Conservation (phyloP, 371 early-diverging fungal genomes). For the Syncephalis plumigaleata region DNA sequence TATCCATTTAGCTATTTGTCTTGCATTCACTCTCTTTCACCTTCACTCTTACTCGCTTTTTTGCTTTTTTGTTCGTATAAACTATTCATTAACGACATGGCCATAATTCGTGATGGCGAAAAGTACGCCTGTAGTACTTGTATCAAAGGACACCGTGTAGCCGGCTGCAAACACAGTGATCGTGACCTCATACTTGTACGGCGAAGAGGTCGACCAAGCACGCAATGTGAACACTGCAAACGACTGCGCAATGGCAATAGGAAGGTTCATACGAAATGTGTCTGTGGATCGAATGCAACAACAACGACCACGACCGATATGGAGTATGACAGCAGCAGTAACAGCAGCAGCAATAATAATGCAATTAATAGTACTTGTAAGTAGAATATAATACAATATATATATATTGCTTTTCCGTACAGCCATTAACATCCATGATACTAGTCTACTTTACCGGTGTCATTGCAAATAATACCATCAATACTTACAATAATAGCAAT, state of each 20-base stretch:
- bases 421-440: too few species aligned
- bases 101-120: constrained; percentile 15
- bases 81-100: constrained; percentile 6
- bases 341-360: too few species aligned
- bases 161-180: constrained; percentile 22
- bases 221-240: constrained; percentile 59
- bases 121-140: constrained; percentile 26
- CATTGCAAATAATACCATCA: too few species aligned
- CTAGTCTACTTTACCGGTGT: too few species aligned
- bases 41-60: too few species aligned
- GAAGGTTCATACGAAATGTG: constrained; percentile 58
- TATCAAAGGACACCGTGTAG: constrained; percentile 25
- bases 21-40: neutral
- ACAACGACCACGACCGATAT: too few species aligned
- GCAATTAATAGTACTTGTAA: too few species aligned
- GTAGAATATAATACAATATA: too few species aligned
- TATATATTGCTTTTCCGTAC: too few species aligned
- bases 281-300: constrained; percentile 22
- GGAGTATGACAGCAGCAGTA: too few species aligned
- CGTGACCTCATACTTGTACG: constrained; percentile 50
- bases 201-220: constrained; percentile 61
- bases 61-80: constrained; percentile 2
- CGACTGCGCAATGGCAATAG: constrained; percentile 46
- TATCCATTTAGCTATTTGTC: too few species aligned
- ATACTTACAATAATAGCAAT: too few species aligned